Conservation (phyloP, 352 stramenopile species). For the Phytophthora rubi region DNA sequence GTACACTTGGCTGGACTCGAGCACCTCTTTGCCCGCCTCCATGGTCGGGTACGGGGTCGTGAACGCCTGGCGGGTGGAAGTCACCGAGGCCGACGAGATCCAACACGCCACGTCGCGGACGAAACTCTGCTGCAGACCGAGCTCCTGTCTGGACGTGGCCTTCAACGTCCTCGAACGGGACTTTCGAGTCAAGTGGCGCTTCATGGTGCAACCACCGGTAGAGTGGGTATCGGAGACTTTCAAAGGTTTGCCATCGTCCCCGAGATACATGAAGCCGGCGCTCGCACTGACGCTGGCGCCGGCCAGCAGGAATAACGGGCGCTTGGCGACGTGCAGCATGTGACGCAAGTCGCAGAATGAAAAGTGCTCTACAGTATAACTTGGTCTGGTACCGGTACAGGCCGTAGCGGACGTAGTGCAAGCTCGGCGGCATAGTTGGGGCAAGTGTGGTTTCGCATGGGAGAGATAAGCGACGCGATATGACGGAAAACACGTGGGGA, state of each 20-base stretch:
- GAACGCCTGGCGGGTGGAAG: constrained; percentile 60
- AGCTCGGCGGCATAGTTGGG: constrained; percentile 17
- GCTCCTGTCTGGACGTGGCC: constrained; percentile 55
- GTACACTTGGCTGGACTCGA: constrained; percentile 41
- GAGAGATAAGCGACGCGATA: constrained; percentile 26
- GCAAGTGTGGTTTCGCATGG: constrained; percentile 3
- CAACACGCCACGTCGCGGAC: constrained; percentile 70
- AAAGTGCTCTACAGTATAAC: too few relatives aligned
- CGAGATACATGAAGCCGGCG: constrained; percentile 55
- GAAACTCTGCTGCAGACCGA: constrained; percentile 76
- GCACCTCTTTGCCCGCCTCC: constrained; percentile 19
- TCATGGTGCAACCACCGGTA: constrained; percentile 8
- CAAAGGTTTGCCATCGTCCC: constrained; percentile 41
- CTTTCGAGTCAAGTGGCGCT: constrained; percentile 25
- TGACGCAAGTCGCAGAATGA: constrained; percentile 22
- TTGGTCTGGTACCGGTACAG: neutral
- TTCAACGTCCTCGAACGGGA: constrained; percentile 33
- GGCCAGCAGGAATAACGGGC: constrained; percentile 60
- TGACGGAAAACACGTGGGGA: constrained; percentile 33
- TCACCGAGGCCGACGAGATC: constrained; percentile 68
- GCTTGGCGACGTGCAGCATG: constrained; percentile 58
- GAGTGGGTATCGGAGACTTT: neutral
- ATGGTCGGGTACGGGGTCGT: constrained; percentile 31
- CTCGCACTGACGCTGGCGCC: constrained; percentile 59
- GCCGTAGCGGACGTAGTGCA: constrained; percentile 18